Conservation (phyloP, 1,284 basidiomycete genomes). For the Pyrrhoderma lamaoense region DNA sequence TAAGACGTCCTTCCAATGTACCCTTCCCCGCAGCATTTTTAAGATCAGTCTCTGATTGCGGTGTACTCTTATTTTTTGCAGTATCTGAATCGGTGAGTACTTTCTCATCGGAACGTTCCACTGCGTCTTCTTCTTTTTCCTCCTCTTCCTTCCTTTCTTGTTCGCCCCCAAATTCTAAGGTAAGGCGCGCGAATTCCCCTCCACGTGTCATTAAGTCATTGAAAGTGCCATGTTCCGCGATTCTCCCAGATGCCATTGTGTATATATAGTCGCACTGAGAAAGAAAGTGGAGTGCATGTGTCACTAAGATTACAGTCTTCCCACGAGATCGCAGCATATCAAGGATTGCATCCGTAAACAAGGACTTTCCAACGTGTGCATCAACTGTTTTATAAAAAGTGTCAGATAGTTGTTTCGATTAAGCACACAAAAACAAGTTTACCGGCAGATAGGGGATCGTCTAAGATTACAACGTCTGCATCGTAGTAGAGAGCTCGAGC, state of each 20-base stretch:
- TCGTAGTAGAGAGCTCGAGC: conserved; percentile 67
- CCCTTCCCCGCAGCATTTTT: conserved; percentile 49
- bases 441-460: conserved; percentile 72
- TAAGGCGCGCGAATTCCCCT: conserved; percentile 56
- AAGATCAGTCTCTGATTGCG: conserved; percentile 31
- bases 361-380: conserved; percentile 61
- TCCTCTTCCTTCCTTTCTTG: conserved; percentile 35
- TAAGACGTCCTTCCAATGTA: conserved; percentile 56
- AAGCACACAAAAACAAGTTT: conserved; percentile 9
- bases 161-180: conserved; percentile 58
- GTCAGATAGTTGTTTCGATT: neutral
- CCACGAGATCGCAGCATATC: conserved; percentile 44
- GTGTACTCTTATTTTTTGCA: conserved; percentile 30
- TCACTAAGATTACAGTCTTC: conserved; percentile 65
- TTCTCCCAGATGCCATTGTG: conserved; percentile 47
- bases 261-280: conserved; percentile 63
- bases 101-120: conserved; percentile 19
- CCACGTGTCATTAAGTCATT: conserved; percentile 42
- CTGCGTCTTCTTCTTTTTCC: conserved; percentile 30
- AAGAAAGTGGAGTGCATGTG: conserved; percentile 69
- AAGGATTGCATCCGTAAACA: conserved; percentile 63
- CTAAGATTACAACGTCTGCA: conserved; percentile 63
- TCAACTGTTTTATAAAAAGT: conserved; percentile 37
- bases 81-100: too few species aligned
- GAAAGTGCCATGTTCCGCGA: conserved; percentile 63